Conservation (phyloP, 2,329 filamentous ascomycete species). For the Cladophialophora chaetospira region DNA sequence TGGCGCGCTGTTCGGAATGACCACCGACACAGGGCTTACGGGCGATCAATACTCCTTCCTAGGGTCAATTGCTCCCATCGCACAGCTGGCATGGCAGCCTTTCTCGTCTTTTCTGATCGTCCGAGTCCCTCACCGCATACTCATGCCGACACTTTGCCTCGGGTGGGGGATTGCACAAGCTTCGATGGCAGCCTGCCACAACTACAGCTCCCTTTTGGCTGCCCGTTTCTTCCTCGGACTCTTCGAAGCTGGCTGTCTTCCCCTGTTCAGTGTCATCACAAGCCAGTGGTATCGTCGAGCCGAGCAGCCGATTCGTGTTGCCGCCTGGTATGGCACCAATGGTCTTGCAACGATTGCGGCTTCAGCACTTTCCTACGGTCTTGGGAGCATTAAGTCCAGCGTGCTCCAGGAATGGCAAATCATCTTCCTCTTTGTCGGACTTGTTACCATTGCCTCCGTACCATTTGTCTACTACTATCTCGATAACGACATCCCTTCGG, state of each 20-base stretch:
- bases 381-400: slow-evolving; percentile 55
- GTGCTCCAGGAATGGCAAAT: slow-evolving; percentile 55
- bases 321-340: slow-evolving; percentile 68
- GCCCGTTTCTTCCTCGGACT: slow-evolving; percentile 57
- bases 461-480: slow-evolving; percentile 63
- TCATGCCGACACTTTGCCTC: slow-evolving; percentile 55
- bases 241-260: slow-evolving; percentile 55
- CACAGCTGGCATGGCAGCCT: slow-evolving; percentile 63
- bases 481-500: slow-evolving; percentile 60
- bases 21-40: slow-evolving; percentile 52
- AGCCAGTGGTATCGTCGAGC: slow-evolving; percentile 51
- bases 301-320: slow-evolving; percentile 65
- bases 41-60: slow-evolving; percentile 61
- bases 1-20: slow-evolving; percentile 58
- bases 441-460: slow-evolving; percentile 60
- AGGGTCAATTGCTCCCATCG: slow-evolving; percentile 60
- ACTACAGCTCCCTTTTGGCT: slow-evolving; percentile 49
- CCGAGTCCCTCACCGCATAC: slow-evolving; percentile 60
- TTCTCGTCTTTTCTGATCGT: slow-evolving; percentile 63
- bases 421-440: slow-evolving; percentile 64
- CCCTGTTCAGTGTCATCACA: slow-evolving; percentile 49
- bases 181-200: slow-evolving; percentile 51
- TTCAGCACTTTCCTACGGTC: slow-evolving; percentile 57
- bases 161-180: slow-evolving; percentile 55
- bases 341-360: slow-evolving; percentile 61